A percentile compares a stretch with the other conserved stretches of the same genome.
These are phyloP conservation scores for Gracilaria vermiculophylla DNA, from an alignment of 23 red algal genomes.

Conservation along the genomic window DNA sequence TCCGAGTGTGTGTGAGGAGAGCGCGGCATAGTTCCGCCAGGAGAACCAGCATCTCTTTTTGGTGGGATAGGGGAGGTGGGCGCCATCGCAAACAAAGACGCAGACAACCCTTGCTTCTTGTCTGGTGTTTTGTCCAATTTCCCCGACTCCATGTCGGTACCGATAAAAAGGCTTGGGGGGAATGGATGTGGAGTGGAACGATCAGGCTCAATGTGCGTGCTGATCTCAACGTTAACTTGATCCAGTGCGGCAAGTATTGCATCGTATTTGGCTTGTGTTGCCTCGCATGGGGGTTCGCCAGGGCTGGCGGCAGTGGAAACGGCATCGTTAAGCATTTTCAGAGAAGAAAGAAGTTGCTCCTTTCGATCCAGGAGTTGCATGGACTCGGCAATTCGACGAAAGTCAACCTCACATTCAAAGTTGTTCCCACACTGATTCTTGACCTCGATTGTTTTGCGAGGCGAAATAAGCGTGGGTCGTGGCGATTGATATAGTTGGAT, in stretches of 20 bases:
- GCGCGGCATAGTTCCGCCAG: background rate
- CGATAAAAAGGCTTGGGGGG: background rate
- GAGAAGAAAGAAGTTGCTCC: constrained; percentile 21
- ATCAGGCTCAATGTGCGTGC: constrained; percentile 1
- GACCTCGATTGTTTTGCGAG: background rate
- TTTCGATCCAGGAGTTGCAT: constrained; percentile 54
- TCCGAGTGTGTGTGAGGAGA: constrained; percentile 16
- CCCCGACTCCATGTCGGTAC: background rate
- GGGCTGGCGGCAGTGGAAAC: background rate
- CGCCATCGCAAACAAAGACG: background rate
- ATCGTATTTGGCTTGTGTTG: background rate
- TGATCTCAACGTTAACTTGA: background rate
- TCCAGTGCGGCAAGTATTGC: constrained; percentile 26
- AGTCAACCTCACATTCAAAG: constrained; percentile 50
- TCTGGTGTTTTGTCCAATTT: constrained; percentile 21
- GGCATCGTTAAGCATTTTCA: constrained; percentile 31
- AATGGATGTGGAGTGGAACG: constrained; percentile 13
- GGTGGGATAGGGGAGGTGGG: background rate
- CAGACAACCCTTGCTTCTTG: background rate
- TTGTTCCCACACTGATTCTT: background rate
- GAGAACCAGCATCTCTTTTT: constrained; percentile 1
- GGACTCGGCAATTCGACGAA: constrained; percentile 32
- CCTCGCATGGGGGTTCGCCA: background rate
- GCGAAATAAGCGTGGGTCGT: constrained; percentile 5
- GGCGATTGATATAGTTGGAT: constrained; percentile 9